phyloP scores from a whole-genome alignment of 768 basidiomycete genomes.

The Podaxis sp. region DNA sequence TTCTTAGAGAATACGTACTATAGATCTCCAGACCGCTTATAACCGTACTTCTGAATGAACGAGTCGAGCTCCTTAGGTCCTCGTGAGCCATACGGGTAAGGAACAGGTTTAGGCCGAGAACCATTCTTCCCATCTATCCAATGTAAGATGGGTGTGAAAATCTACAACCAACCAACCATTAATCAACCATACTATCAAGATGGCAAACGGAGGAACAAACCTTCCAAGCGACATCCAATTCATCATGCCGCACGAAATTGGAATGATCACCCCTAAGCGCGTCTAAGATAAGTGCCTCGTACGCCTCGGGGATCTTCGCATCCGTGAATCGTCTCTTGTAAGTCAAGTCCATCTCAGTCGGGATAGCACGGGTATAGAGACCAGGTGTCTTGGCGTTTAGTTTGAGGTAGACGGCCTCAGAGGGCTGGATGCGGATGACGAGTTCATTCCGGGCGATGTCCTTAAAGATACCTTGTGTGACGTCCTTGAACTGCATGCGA shows the following conservation, averaged over 20 bases:
- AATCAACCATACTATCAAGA: neutral
- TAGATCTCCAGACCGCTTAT: conserved; percentile 58
- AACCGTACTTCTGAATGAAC: conserved; percentile 79
- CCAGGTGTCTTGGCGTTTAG: conserved; percentile 95
- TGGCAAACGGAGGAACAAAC: conserved; percentile 37
- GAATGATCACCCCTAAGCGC: conserved; percentile 98
- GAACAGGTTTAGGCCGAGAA: conserved; percentile 63
- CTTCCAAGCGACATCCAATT: conserved; percentile 98
- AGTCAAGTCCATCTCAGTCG: conserved; percentile 97
- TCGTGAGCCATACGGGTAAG: conserved; percentile 92
- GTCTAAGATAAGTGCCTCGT: conserved; percentile 93
- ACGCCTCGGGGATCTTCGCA: conserved; percentile 92
- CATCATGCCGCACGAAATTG: conserved; percentile 98
- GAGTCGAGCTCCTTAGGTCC: conserved; percentile 84
- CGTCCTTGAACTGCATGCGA: conserved; percentile 97
- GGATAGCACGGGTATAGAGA: conserved; percentile 84
- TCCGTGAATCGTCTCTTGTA: conserved; percentile 96
- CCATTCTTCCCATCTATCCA: conserved; percentile 88
- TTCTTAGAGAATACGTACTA: conserved; percentile 60
- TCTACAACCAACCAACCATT: conserved; percentile 42
- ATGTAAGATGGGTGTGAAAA: conserved; percentile 92
- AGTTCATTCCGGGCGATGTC: conserved; percentile 96
- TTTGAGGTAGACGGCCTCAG: conserved; percentile 96
- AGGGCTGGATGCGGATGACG: conserved; percentile 95
- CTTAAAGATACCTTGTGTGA: conserved; percentile 94